Evolutionary conservation across 2,329 filamentous ascomycete genomes (phyloP).

Genomic region (Pseudocercospora macadamiae): DNA sequence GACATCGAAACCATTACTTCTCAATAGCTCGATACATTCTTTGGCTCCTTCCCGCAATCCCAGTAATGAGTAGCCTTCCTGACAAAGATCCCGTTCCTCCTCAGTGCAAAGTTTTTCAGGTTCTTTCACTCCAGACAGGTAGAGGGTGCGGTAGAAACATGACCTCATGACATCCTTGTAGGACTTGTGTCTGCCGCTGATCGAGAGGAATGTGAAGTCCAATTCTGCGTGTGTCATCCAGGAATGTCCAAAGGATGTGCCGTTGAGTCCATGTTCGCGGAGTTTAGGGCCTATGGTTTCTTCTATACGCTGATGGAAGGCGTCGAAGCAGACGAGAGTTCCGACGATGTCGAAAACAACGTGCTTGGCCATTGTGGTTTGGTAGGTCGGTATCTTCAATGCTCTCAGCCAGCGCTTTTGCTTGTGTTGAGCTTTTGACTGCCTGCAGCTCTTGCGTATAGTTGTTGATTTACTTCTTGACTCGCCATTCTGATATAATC

Average conservation of each 20-base stretch:
- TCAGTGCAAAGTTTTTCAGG: conserved; percentile 48
- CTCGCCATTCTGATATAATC: too few species aligned
- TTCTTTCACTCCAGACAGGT: conserved; percentile 48
- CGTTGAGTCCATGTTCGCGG: conserved; percentile 42
- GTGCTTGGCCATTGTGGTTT: conserved; percentile 26
- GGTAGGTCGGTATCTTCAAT: too few species aligned
- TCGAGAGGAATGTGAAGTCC: conserved; percentile 55
- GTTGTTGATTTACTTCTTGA: too few species aligned
- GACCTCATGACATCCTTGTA: conserved; percentile 49
- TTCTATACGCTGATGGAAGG: conserved; percentile 48
- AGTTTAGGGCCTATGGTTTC: conserved; percentile 48
- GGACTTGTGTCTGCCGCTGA: conserved; percentile 48
- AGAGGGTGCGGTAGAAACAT: conserved; percentile 55
- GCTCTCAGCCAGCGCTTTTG: too few species aligned
- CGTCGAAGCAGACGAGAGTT: conserved; percentile 54
- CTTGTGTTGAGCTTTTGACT: too few species aligned
- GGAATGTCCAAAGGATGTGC: conserved; percentile 49
- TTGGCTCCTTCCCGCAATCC: conserved; percentile 44
- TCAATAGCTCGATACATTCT: conserved; percentile 49
- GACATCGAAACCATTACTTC: conserved; percentile 53
- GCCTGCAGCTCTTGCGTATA: too few species aligned
- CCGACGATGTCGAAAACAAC: conserved; percentile 53
- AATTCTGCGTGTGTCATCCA: conserved; percentile 54
- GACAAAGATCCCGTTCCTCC: conserved; percentile 46
- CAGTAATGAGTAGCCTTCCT: conserved; percentile 43